Conservation (phyloP, 2,329 filamentous ascomycete species). For the Penicillium hesseltinei region DNA sequence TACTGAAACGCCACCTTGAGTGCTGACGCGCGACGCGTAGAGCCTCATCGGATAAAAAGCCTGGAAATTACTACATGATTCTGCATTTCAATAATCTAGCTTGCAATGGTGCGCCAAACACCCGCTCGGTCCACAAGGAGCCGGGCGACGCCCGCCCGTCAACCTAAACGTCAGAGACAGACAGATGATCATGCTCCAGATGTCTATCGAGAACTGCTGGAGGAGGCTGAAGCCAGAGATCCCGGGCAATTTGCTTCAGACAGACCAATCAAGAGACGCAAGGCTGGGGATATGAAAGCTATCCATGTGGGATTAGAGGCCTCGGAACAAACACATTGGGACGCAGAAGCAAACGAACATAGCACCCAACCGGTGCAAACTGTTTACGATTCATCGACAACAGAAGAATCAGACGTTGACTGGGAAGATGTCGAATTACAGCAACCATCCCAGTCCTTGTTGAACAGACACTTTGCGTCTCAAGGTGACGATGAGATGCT, state of each 20-base stretch:
- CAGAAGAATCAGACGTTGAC: slow-evolving; percentile 61
- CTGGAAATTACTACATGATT: neutral
- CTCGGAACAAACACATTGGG: slow-evolving; percentile 13
- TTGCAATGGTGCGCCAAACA: slow-evolving; percentile 23
- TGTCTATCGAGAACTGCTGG: slow-evolving; percentile 45
- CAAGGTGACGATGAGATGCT: slow-evolving; percentile 28
- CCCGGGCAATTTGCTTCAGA: slow-evolving; percentile 24
- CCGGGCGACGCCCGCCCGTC: slow-evolving; percentile 11
- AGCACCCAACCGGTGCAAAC: slow-evolving; percentile 28
- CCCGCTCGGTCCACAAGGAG: slow-evolving; percentile 17
- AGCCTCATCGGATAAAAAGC: neutral
- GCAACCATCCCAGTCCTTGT: slow-evolving; percentile 24
- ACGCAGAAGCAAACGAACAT: slow-evolving; percentile 10
- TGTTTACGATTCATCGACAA: slow-evolving; percentile 43
- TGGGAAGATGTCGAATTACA: slow-evolving; percentile 61
- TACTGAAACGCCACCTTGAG: neutral
- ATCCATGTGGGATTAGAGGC: slow-evolving; percentile 2
- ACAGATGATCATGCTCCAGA: slow-evolving; percentile 33
- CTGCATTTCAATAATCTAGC: neutral
- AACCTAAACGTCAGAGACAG: slow-evolving; percentile 9
- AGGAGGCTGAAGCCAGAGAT: slow-evolving; percentile 39
- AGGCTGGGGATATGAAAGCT: slow-evolving; percentile 29
- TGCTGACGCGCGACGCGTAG: slow-evolving; percentile 9
- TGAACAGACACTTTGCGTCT: neutral
- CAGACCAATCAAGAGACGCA: slow-evolving; percentile 41